Evolutionary conservation across 2,329 filamentous ascomycete species (phyloP).

Genomic region (Fusarium liriodendri): DNA sequence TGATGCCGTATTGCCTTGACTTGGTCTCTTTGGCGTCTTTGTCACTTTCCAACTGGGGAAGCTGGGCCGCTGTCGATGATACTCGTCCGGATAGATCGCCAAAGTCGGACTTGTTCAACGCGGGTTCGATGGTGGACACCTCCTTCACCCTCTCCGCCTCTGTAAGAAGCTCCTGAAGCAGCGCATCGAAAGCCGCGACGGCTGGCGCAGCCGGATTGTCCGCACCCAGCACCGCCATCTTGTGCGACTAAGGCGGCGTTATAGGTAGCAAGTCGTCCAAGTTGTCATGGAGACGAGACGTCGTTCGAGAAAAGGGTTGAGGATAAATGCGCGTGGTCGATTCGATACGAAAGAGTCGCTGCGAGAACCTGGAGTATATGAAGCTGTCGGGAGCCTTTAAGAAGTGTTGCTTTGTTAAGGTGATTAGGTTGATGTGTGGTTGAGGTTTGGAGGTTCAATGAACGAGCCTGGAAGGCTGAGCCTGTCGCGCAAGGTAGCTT

Average conservation of each 20-base stretch:
- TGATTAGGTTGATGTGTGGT: constrained; percentile 8
- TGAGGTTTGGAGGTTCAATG: constrained; percentile 17
- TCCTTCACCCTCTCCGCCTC: constrained; percentile 70
- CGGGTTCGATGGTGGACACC: constrained; percentile 74
- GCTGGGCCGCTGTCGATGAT: constrained; percentile 47
- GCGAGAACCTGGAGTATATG: not conserved
- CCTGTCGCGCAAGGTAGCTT: not conserved
- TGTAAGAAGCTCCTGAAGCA: constrained; percentile 68
- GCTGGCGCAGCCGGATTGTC: constrained; percentile 62
- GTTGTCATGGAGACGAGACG: constrained; percentile 17
- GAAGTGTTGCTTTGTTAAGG: constrained; percentile 4
- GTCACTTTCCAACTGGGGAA: constrained; percentile 43
- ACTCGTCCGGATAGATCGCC: constrained; percentile 60
- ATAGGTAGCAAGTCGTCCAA: constrained; percentile 12
- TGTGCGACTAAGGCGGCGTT: constrained; percentile 34
- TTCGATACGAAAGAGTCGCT: not conserved
- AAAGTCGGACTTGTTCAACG: constrained; percentile 77
- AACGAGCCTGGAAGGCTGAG: constrained; percentile 40
- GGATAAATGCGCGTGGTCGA: not conserved
- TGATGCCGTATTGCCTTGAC: constrained; percentile 72
- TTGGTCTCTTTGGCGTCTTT: constrained; percentile 55
- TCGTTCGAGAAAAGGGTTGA: not conserved
- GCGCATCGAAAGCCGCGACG: constrained; percentile 63
- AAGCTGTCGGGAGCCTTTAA: not conserved
- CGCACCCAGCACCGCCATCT: constrained; percentile 63